Evolutionary conservation across 139 green algal genomes (phyloP), one percentile per base, ranked within the genome.

Genomic region (Chlamydomonas incerta): DNA sequence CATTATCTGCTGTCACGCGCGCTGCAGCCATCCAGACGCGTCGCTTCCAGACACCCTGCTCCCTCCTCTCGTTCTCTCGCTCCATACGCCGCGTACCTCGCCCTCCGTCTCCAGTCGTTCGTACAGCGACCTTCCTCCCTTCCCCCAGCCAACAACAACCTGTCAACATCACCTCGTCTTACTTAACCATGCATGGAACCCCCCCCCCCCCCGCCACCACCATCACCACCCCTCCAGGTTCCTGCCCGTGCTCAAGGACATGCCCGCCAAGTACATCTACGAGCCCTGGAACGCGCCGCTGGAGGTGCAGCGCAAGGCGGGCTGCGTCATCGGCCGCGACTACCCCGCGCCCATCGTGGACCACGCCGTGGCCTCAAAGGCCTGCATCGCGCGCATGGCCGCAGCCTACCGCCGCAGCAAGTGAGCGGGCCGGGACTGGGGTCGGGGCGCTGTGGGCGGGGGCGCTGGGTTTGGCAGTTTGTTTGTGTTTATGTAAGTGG

Each of bases 201-300:
- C 35, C 69, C 15, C 41, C 28, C 0, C 10, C 70, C 26, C 35
- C 21, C 70, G 29, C 41, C 70, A 3, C 1, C 37, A 6, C 24
- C n/a, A 47, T 52, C 47, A 41, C 35, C 60, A 1, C 20, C 96
- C 72, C 88, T 89, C n/a, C 82, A 91, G 95, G 82, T 99, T 95
- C 81, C 82, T 99, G 52, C 96, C 96, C 11, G 96, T 94, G 46
- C 93, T 99, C 31, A 98, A 98, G 88, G 81, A 98, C 90, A 94
- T 99, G 88, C 97, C 97, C 0, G 83, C 89, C 35, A 96, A 97
- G 90, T 99, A 98, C 93, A 98, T 99, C 46, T 99, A 98, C 75
- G 88, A 89, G 79, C 97, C 97, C 0, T 99, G 97, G 97, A 97
- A 90, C 2, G 95, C 96, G 5, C 96, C 97, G 0, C 58, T 95